These are phyloP conservation scores for Radiomyces spectabilis DNA, from an alignment of 192 early-diverging fungal genomes.

Conservation along the genomic window DNA sequence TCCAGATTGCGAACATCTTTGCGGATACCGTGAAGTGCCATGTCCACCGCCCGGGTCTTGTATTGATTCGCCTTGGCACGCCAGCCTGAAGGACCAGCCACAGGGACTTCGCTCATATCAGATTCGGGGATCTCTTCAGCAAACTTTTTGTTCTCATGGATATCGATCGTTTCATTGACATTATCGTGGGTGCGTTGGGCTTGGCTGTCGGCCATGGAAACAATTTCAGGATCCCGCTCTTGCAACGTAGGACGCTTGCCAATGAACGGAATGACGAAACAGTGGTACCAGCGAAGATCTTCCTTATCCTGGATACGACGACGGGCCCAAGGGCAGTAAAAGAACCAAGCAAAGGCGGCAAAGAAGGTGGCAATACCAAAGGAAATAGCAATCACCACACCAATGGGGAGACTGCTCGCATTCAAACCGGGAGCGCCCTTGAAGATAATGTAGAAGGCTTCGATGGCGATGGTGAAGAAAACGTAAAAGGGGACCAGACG, in stretches of 20 bases:
- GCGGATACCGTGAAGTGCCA: conserved; percentile 31
- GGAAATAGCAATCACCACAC: conserved; percentile 51
- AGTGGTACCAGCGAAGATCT: conserved; percentile 65
- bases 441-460: conserved; percentile 64
- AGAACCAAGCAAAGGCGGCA: conserved; percentile 50
- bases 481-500: conserved; percentile 65
- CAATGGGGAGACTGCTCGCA: conserved; percentile 30
- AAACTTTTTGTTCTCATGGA: too few relatives aligned
- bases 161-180: conserved; percentile 12
- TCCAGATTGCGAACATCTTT: conserved; percentile 47
- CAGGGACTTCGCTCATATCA: conserved; percentile 14
- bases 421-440: conserved; percentile 53
- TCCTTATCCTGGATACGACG: conserved; percentile 60
- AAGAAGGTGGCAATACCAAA: conserved; percentile 51
- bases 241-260: conserved; percentile 36
- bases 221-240: too few relatives aligned
- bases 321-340: conserved; percentile 58
- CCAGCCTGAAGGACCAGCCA: too few relatives aligned
- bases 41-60: conserved; percentile 1
- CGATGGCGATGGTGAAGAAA: conserved; percentile 54
- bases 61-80: conserved; percentile 10
- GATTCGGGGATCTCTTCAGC: conserved; percentile 20
- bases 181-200: too few relatives aligned
- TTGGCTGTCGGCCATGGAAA: too few relatives aligned
- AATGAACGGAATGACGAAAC: conserved; percentile 52